Evolutionary conservation across 768 basidiomycete genomes (phyloP), one percentile per base, ranked within the genome.

Genomic region (Lactarius evosmus): DNA sequence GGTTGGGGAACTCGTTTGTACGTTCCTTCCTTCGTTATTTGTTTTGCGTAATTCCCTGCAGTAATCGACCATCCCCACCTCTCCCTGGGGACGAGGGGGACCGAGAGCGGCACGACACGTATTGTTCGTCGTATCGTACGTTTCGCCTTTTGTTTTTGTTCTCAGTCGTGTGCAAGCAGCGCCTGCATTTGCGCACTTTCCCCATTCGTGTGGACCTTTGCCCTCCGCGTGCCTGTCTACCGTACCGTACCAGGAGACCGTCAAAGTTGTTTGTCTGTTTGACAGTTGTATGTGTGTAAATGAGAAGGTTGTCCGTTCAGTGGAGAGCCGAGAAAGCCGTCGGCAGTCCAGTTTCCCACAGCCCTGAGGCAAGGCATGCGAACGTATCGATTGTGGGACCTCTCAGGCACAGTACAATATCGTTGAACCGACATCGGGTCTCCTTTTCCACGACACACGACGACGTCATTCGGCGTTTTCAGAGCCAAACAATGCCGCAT

Each of bases 391-490:
- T 58, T 25, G 30, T 9, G 32, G 19, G 22, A 6, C 14, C 27
- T 25, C 8, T 33, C 32, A 36, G 58, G 46, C 33, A 63, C 59
- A 57, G 52, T 25, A 32, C 16, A 27, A 33, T 40, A 34, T 30
- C 40, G 46, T 36, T 41, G 27, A 50, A 49, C 46, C 25, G 56
- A 52, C 41, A 58, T 44, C 32, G 36, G 33, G 50, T 19, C 22
- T 58, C 50, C 50, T 4, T 25, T 19, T 52, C n/a, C 17, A 51
- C 49, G 29, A 51, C 32, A 25, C 22, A 41, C 40, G 56, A 34
- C 57, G 51, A 63, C 62, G 62, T 63, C 62, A 63, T 63, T 7
- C n/a, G 16, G 46, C 62, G 49, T 63, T 54, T 58, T 58, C 59
- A 30, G 52, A 49, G 38, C 51, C 56, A 63, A 52, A 63, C 38